Evolutionary conservation across 352 stramenopile species (phyloP), one percentile per base, ranked within the genome.

Genomic region (Pythium dissimile): DNA sequence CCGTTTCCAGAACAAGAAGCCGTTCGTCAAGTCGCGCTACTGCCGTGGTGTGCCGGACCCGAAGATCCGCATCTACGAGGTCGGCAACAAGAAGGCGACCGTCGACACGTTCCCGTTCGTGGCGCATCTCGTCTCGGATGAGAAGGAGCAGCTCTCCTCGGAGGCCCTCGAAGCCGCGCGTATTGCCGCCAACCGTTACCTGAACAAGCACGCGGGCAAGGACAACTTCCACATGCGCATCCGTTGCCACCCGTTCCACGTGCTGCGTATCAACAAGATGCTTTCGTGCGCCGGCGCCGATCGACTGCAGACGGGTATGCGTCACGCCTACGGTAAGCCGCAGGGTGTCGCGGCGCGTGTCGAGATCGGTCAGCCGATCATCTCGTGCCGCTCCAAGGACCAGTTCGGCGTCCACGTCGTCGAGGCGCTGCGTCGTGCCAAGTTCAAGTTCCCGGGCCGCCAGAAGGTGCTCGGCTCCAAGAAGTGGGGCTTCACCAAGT

Each of bases 1-100:
- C 88, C 96, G 97, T 77, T 99, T 99, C 94, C 95, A 99, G 84
- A 99, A 99, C 95, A 99, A 99, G 96, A 99, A 99, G 88, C 97
- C 97, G 48, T 99, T 99, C 89, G 99, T 99, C 85, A 99, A 99
- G 92, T 99, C 94, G 53, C 94, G 97, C 64, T 99, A 98, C 86
- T 99, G 97, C 77, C 96, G 97, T 84, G 97, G 97, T 95, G 97
- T 99, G 54, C 97, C 97, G 41, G 88, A 93, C 73, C 72, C 84
- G 39, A 93, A 93, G 87, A 99, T 99, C 79, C 88, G 95, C 59
- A 99, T 99, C 80, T 99, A 98, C 83, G 97, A 99, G 79, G 93
- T 98, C 35, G 97, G 97, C 66, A 97, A 97, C 86, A 99, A 99
- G 83, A 98, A 97, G 75, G 96, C 97, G 37, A 90, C 87, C 31